Base-by-base conservation (phyloP, 805 yeast genomes). In the Metschnikowia koreensis region DNA sequence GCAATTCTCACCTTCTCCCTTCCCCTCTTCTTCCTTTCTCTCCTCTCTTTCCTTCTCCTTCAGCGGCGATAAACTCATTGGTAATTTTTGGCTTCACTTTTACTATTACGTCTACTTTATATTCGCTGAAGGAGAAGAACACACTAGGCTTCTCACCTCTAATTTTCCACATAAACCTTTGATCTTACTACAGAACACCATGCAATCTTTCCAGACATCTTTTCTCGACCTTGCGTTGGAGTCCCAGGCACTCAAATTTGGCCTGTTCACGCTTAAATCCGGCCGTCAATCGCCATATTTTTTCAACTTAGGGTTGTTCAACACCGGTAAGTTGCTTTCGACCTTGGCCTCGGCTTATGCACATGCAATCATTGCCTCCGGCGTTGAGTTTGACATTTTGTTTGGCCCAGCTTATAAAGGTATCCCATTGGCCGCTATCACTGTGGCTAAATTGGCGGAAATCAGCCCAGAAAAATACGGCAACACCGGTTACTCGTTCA, bases 391-490 rank as follows among this genome's bases (percentile, higher is more conserved):
- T 62, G 98, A 93, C 64, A 84, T 94, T 41, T 74, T 93, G 50
- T 93, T 93, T 65, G 99, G 99, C 7, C 99, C 99, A 10, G 99
- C 99, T 29, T 93, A 93, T 73, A 94, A 94, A 74, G 99, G 99
- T 16, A 93, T 93, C 61, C 96, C 99, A 22, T 79, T 93, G 51
- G 96, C 96, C 48, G 96, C 98, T 5, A 81, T 93, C 55, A 90
- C 97, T 13, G 90, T 88, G 53, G 93, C 94, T 52, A 93, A 94
- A 70, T 78, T 94, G 54, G 94, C 93, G 37, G 98, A 94, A 72
- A 76, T 91, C 59, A 94, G 89, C 53, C 89, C 90, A n/a, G 82
- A 81, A 51, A 84, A 86, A 64, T 91, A 82, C 65, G 83, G 81
- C 47, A 68, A 82, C 54, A 75, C 89, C 45, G 90, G 89, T 43